These are phyloP conservation scores for Pseudonitzschia multiseries DNA, from an alignment of 108 stramenopile genomes.

Conservation along the genomic window DNA sequence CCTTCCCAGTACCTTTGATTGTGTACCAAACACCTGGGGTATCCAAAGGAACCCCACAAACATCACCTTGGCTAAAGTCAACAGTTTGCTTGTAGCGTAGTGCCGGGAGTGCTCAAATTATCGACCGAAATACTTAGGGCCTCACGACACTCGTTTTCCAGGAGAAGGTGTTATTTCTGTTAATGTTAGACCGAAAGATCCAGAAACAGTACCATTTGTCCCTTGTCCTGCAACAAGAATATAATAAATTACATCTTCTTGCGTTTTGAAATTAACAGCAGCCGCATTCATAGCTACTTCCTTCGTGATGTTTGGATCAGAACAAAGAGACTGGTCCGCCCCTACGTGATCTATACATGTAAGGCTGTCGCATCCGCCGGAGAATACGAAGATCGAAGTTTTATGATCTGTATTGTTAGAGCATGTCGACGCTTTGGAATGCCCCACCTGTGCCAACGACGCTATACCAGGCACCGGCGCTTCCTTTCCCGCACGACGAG, in stretches of 20 bases:
- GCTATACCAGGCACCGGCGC: conserved; percentile 8
- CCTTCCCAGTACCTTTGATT: conserved; percentile 8
- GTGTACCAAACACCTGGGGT: conserved; percentile 13
- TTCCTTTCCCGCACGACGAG: not conserved
- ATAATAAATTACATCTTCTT: conserved; percentile 7
- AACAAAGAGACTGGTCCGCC: conserved; percentile 2
- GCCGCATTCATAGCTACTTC: not conserved
- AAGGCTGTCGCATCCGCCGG: conserved; percentile 1
- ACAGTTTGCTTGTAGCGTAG: conserved; percentile 4
- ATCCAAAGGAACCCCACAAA: conserved; percentile 8
- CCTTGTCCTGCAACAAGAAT: conserved; percentile 9
- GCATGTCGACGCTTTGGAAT: conserved; percentile 11
- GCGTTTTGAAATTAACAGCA: conserved; percentile 14
- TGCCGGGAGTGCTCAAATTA: not conserved
- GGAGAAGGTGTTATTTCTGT: not conserved
- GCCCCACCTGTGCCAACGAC: not conserved
- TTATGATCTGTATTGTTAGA: not conserved
- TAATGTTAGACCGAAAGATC: not conserved
- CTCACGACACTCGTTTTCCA: conserved; percentile 3
- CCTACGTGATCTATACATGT: conserved; percentile 4
- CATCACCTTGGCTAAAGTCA: conserved; percentile 7
- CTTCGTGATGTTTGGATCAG: not conserved
- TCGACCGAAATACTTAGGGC: not conserved
- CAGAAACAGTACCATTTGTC: not conserved
- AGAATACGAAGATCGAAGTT: conserved; percentile 2